A percentile compares a stretch with the other conserved stretches of the same genome.
Conservation (phyloP, 495 filamentous ascomycete genomes). For the Staphylotrichum longicolle region DNA sequence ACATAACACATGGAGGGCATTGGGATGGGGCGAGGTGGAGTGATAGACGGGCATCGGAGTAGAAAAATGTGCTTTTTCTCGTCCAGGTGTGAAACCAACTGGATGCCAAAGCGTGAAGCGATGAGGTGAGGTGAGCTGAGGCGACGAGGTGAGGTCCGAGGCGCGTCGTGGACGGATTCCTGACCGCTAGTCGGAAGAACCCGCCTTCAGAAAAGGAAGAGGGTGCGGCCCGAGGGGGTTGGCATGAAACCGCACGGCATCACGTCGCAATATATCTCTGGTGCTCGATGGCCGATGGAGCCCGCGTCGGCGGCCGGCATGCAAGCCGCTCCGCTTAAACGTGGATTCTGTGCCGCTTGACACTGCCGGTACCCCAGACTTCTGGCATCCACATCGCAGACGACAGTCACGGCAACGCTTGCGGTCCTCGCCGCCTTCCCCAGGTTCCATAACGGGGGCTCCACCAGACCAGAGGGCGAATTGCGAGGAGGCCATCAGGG, state of each 20-base stretch:
- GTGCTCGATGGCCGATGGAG: background rate
- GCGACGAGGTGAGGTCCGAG: too few relatives aligned
- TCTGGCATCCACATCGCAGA: constrained; percentile 8
- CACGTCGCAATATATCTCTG: constrained; percentile 1
- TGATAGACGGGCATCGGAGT: constrained; percentile 22
- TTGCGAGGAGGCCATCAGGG: background rate
- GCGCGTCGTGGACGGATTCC: too few relatives aligned
- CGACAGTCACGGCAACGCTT: background rate
- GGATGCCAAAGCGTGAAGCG: too few relatives aligned
- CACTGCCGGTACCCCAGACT: constrained; percentile 17
- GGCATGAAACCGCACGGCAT: background rate
- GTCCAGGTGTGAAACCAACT: background rate
- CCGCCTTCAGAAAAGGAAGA: background rate
- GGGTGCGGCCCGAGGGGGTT: background rate
- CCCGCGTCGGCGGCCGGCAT: background rate
- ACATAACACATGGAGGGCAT: constrained; percentile 18
- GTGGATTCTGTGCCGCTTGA: constrained; percentile 18
- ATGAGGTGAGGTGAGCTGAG: too few relatives aligned
- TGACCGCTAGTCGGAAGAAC: background rate
- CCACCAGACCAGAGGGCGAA: background rate
- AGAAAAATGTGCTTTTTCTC: constrained; percentile 9
- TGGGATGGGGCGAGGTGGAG: constrained; percentile 11
- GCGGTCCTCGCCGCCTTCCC: background rate
- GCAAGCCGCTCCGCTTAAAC: background rate
- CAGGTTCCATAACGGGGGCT: background rate